phyloP scores from a whole-genome alignment of 2,329 filamentous ascomycete genomes.

The Alternaria infectoria region DNA sequence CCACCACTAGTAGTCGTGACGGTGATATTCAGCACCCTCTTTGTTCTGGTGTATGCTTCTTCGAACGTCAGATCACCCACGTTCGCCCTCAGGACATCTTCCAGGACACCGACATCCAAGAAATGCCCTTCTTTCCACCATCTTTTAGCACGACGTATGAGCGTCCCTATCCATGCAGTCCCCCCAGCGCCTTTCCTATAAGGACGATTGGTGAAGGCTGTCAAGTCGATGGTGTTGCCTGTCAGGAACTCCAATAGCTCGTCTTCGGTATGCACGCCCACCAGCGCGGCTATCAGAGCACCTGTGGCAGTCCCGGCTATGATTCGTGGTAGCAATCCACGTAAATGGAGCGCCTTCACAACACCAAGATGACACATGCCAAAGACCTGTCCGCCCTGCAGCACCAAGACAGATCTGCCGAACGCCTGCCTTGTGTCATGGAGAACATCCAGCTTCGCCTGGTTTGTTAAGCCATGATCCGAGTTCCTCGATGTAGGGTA shows the following conservation, averaged over 20 bases:
- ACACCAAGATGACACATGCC: slow-evolving; percentile 90
- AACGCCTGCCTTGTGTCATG: slow-evolving; percentile 89
- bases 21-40: slow-evolving; percentile 89
- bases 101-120: slow-evolving; percentile 79
- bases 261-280: slow-evolving; percentile 85
- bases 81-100: slow-evolving; percentile 83
- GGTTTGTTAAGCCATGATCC: slow-evolving; percentile 65
- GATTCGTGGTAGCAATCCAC: slow-evolving; percentile 83
- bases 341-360: slow-evolving; percentile 82
- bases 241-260: slow-evolving; percentile 79
- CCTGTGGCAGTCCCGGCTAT: slow-evolving; percentile 92
- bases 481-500: slow-evolving; percentile 63
- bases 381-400: slow-evolving; percentile 91
- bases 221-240: slow-evolving; percentile 81
- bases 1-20: slow-evolving; percentile 76
- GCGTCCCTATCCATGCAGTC: slow-evolving; percentile 58
- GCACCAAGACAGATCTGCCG: slow-evolving; percentile 80
- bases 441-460: slow-evolving; percentile 83
- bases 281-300: slow-evolving; percentile 84
- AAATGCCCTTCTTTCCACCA: slow-evolving; percentile 82
- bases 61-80: slow-evolving; percentile 91
- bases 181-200: slow-evolving; percentile 29
- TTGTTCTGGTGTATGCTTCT: slow-evolving; percentile 86
- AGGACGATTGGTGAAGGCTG: slow-evolving; percentile 68
- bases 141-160: slow-evolving; percentile 69